Base-by-base conservation (phyloP, 768 basidiomycete genomes). In the Chiua virens region DNA sequence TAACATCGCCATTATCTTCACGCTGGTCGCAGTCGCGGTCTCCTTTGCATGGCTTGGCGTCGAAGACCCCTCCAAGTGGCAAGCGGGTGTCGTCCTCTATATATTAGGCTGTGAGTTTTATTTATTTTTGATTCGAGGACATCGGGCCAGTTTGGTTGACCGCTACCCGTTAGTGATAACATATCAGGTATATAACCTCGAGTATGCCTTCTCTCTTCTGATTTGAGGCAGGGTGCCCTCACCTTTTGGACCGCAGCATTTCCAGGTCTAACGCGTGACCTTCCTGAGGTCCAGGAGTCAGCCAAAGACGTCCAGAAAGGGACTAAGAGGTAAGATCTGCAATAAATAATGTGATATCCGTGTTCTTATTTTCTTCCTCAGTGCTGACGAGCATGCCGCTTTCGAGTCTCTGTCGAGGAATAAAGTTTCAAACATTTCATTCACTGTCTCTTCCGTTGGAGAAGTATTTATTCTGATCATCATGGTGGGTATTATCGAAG, bases 201-300 rank as follows among this genome's bases (percentile, higher is more conserved):
- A 35, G 13, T 15, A 32, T 32, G n/a, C 15, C 2, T 17, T 21
- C 11, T 4, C 13, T 17, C n/a, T 8, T 36, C 53, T 55, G 13
- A 64, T 18, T 13, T 7, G 10, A 37, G 9, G 0, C 50, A 86
- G 81, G 80, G 85, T 49, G 73, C 85, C 27, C 65, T 89, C 48
- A 89, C 88, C 0, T 91, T 90, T 67, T 91, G 87, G 87, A 87
- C 86, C 0, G 89, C 89, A 13, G 88, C 89, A 13, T 89, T 91
- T 63, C 87, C 88, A 1, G 87, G 86, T 17, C 74, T 91, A 15
- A 83, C 85, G 21, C 76, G 81, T 9, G 79, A 89, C 63, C 75
- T 89, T 23, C 83, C 85, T 0, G 82, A 87, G 58, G 80, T 90
- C n/a, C 74, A 79, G 54, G 65, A 73, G 44, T 87, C 85, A 3